These are phyloP conservation scores for Kwoniella dendrophila DNA, from an alignment of 768 basidiomycete genomes.

Conservation along the genomic window DNA sequence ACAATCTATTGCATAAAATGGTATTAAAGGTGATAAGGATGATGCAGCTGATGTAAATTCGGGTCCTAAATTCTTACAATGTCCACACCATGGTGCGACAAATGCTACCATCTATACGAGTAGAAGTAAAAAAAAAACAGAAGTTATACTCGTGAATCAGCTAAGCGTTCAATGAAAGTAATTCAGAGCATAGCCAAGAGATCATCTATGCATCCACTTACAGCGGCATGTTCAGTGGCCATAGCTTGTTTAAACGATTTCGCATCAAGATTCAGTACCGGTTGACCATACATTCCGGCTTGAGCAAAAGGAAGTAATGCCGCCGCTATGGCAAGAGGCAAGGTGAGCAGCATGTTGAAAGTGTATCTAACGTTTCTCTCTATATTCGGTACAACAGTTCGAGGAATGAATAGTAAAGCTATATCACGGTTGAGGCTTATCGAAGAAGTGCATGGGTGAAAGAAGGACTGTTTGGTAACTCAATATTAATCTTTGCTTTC, in stretches of 20 bases:
- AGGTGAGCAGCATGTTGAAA: slow-evolving; percentile 5
- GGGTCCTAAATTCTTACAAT: slow-evolving; percentile 82
- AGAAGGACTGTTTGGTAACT: background rate
- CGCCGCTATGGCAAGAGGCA: slow-evolving; percentile 10
- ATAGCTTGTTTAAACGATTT: slow-evolving; percentile 48
- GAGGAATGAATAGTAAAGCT: no score
- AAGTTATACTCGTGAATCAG: no score
- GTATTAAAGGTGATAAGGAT: slow-evolving; percentile 76
- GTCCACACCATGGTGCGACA: slow-evolving; percentile 86
- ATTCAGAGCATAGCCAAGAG: background rate
- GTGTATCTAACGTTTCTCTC: background rate
- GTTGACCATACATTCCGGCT: slow-evolving; percentile 49
- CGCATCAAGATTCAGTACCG: slow-evolving; percentile 47
- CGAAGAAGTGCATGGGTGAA: no score
- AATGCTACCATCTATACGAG: slow-evolving; percentile 70
- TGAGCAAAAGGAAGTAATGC: slow-evolving; percentile 12
- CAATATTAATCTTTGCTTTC: background rate
- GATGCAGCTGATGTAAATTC: slow-evolving; percentile 81
- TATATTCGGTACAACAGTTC: no score
- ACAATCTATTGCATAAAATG: slow-evolving; percentile 91
- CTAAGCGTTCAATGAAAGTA: background rate
- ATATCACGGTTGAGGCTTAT: no score
- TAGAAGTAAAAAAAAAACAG: no score
- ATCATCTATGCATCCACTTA: slow-evolving; percentile 15
- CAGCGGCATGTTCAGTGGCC: slow-evolving; percentile 48